Conservation (phyloP, 2,329 filamentous ascomycete genomes). For the Macrophomina phaseolina region DNA sequence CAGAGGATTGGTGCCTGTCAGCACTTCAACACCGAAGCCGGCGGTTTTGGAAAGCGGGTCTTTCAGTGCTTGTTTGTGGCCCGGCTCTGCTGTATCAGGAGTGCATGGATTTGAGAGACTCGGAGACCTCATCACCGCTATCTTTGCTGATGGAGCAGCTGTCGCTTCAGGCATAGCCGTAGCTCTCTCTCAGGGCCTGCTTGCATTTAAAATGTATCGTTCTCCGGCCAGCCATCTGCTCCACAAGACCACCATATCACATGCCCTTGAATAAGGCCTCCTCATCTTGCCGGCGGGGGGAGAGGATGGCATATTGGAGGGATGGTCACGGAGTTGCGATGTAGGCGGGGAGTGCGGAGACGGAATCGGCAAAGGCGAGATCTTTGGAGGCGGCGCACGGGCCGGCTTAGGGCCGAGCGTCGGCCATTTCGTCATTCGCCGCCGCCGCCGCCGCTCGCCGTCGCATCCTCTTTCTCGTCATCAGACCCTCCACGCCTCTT, state of each 20-base stretch:
- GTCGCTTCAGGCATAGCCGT: conserved; percentile 34
- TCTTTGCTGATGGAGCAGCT: conserved; percentile 32
- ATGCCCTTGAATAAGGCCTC: conserved; percentile 20
- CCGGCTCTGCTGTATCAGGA: conserved; percentile 30
- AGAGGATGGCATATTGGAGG: conserved; percentile 20
- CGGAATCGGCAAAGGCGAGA: background rate
- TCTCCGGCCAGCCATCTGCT: conserved; percentile 6
- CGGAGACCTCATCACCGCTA: conserved; percentile 30
- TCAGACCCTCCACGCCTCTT: background rate
- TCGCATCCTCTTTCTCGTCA: background rate
- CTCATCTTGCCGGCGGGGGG: conserved; percentile 22
- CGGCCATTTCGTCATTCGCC: conserved; percentile 13
- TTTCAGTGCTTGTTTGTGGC: background rate
- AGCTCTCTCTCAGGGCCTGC: conserved; percentile 29
- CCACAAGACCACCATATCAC: background rate
- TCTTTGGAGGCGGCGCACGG: background rate
- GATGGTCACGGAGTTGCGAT: background rate
- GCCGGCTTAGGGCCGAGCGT: background rate
- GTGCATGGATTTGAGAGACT: conserved; percentile 34
- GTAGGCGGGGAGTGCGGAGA: background rate
- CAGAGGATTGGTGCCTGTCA: background rate
- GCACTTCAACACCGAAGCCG: background rate
- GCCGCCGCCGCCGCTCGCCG: background rate
- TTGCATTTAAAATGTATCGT: conserved; percentile 18
- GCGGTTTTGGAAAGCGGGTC: background rate